Conservation (phyloP, 495 filamentous ascomycete species). For the Oidiodendron maius region DNA sequence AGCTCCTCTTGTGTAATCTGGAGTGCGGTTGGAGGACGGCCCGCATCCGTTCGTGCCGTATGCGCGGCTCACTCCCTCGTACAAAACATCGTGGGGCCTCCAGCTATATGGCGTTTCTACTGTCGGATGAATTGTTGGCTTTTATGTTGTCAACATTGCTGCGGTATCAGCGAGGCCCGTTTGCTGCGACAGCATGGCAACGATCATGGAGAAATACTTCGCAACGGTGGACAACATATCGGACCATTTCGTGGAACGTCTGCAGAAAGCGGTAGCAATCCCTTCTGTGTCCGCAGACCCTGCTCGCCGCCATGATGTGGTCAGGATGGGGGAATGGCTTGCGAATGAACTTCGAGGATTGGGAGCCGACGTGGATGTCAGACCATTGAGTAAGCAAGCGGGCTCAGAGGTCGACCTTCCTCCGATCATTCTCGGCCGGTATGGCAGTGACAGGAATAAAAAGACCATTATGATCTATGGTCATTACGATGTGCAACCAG, state of each 20-base stretch:
- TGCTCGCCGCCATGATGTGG: slow-evolving; percentile 78
- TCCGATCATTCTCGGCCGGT: slow-evolving; percentile 84
- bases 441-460: slow-evolving; percentile 86
- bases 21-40: no score
- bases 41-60: no score
- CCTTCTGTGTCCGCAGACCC: slow-evolving; percentile 92
- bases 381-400: slow-evolving; percentile 82
- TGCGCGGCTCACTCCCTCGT: no score
- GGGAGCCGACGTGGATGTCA: slow-evolving; percentile 79
- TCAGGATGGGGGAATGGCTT: slow-evolving; percentile 94
- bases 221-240: slow-evolving; percentile 81
- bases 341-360: slow-evolving; percentile 73
- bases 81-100: no score
- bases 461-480: slow-evolving; percentile 94
- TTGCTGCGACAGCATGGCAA: no score
- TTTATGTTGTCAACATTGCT: no score
- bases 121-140: no score
- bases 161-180: no score
- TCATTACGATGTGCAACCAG: slow-evolving; percentile 99
- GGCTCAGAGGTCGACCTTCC: slow-evolving; percentile 86
- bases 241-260: slow-evolving; percentile 83
- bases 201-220: slow-evolving; percentile 77
- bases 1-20: no score
- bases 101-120: no score
- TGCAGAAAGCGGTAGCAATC: slow-evolving; percentile 89